A percentile compares a stretch with the other conserved stretches of the same genome.
Evolutionary conservation across 768 basidiomycete species (phyloP).

Genomic region (Trichaptum fuscoviolaceum): DNA sequence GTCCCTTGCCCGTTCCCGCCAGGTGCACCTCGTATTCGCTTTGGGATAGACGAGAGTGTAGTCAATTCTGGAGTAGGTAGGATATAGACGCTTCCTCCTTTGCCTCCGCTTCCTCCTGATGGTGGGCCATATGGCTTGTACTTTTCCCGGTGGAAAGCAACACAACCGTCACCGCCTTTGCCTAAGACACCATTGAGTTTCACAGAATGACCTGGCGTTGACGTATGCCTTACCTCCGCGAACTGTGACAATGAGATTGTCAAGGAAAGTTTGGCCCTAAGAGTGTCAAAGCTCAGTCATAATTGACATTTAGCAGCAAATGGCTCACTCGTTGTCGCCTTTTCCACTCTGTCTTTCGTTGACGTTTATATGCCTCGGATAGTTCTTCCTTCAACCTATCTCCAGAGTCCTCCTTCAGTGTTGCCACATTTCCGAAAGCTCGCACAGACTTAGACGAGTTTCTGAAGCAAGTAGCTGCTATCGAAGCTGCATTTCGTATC

Average conservation of each 20-base stretch:
- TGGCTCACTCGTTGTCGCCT: slow-evolving; percentile 24
- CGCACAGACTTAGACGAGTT: background rate
- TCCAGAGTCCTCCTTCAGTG: background rate
- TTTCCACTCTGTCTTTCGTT: slow-evolving; percentile 20
- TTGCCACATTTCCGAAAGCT: background rate
- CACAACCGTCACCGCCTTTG: slow-evolving; percentile 85
- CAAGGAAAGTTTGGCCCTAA: slow-evolving; percentile 76
- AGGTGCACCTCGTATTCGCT: slow-evolving; percentile 57
- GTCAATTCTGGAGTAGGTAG: slow-evolving; percentile 73
- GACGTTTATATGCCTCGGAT: slow-evolving; percentile 5
- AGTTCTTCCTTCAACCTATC: background rate
- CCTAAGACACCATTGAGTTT: slow-evolving; percentile 40
- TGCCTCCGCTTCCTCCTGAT: slow-evolving; percentile 89
- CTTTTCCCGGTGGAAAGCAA: slow-evolving; percentile 90
- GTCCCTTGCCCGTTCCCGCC: slow-evolving; percentile 78
- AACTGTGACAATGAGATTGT: slow-evolving; percentile 74
- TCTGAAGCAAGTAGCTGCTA: background rate
- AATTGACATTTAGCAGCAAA: background rate
- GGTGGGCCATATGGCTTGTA: slow-evolving; percentile 81
- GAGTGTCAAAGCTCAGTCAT: slow-evolving; percentile 9
- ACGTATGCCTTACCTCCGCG: slow-evolving; percentile 52
- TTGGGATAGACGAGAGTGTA: slow-evolving; percentile 67
- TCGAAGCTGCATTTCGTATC: background rate
- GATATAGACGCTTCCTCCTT: slow-evolving; percentile 84
- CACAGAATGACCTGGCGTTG: background rate